Evolutionary conservation across 1,284 basidiomycete genomes (phyloP).

Genomic region (Tetrapyrgos nigripes): DNA sequence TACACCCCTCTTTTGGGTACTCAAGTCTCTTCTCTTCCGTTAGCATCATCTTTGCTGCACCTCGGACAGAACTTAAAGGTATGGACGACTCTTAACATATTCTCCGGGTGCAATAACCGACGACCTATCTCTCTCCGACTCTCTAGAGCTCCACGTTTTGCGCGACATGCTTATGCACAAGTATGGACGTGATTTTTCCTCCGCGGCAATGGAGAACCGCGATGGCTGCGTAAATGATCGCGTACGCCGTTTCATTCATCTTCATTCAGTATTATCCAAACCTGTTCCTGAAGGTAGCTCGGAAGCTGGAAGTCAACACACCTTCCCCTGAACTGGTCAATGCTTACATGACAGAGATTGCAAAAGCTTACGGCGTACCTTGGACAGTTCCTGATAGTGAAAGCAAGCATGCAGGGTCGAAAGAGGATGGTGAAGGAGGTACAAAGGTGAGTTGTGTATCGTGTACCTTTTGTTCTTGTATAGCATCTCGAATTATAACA

Average conservation of each 20-base stretch:
- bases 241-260: constrained; percentile 49
- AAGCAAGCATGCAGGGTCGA: not conserved
- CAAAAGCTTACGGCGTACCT: constrained; percentile 83
- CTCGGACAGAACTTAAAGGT: constrained; percentile 91
- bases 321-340: constrained; percentile 83
- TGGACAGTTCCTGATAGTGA: constrained; percentile 56
- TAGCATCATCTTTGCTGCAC: constrained; percentile 90
- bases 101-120: constrained; percentile 4
- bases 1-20: constrained; percentile 1
- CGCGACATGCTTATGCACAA: constrained; percentile 96
- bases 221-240: constrained; percentile 82
- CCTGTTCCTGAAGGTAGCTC: constrained; percentile 57
- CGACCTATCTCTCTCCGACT: constrained; percentile 8
- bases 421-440: constrained; percentile 26
- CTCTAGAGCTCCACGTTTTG: constrained; percentile 85
- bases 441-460: constrained; percentile 37
- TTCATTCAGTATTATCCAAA: constrained; percentile 3
- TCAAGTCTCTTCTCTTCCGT: constrained; percentile 31
- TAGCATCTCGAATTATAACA: constrained; percentile 16
- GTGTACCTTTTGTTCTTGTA: not conserved
- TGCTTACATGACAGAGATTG: constrained; percentile 88
- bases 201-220: constrained; percentile 83
- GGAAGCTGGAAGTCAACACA: constrained; percentile 74
- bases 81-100: constrained; percentile 11
- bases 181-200: constrained; percentile 85